Conservation (phyloP, 2,329 filamentous ascomycete genomes). For the Gnomoniopsis sp. region DNA sequence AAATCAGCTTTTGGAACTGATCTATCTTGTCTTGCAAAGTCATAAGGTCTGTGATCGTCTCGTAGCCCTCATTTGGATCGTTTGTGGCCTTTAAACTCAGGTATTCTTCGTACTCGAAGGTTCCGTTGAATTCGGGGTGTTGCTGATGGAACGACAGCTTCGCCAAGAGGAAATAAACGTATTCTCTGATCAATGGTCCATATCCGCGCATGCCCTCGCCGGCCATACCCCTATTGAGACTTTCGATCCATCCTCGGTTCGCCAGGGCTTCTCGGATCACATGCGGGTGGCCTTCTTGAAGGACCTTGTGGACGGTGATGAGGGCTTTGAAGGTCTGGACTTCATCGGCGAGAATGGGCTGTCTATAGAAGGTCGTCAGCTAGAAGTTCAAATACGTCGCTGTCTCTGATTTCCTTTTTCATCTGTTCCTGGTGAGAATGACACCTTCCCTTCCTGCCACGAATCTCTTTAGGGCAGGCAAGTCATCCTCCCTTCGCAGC, state of each 20-base stretch:
- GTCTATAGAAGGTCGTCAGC: slow-evolving; percentile 46
- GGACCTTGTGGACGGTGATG: slow-evolving; percentile 94
- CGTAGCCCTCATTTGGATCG: slow-evolving; percentile 95
- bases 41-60: slow-evolving; percentile 97
- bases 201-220: slow-evolving; percentile 89
- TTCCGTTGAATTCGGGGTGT: slow-evolving; percentile 96
- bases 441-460: not conserved
- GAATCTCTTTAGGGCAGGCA: not conserved
- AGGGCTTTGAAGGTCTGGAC: slow-evolving; percentile 98
- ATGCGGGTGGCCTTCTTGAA: slow-evolving; percentile 92
- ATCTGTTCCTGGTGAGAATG: not conserved
- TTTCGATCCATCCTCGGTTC: slow-evolving; percentile 89
- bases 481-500: not conserved
- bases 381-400: not conserved
- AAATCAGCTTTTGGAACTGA: slow-evolving; percentile 96
- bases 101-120: slow-evolving; percentile 99
- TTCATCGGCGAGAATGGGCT: slow-evolving; percentile 97
- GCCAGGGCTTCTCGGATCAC: slow-evolving; percentile 85
- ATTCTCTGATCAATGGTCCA: slow-evolving; percentile 89
- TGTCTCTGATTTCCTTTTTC: not conserved
- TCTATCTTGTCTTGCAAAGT: slow-evolving; percentile 97
- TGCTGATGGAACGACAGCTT: slow-evolving; percentile 97
- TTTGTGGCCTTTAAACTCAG: slow-evolving; percentile 97
- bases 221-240: slow-evolving; percentile 75
- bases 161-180: slow-evolving; percentile 90